Base-by-base conservation (phyloP, 257 asterid genomes). In the Asclepias syriaca region DNA sequence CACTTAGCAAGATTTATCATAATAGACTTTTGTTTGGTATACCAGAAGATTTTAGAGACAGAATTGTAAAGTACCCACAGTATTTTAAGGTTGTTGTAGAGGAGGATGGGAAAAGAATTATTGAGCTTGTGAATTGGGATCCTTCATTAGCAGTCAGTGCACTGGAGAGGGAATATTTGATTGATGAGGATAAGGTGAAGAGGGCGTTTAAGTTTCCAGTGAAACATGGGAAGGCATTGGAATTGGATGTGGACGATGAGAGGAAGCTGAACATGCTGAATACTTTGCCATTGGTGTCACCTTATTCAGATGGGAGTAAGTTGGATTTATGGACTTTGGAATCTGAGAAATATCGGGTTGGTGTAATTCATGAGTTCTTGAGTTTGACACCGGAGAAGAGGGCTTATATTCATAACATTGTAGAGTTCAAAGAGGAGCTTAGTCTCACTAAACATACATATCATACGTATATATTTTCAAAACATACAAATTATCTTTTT, bases 341-440 rank as follows among this genome's bases (percentile, higher is more conserved):
- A 59, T 97, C 97, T 0, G 97, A 95, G 87, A 95, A 95, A 87
- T 92, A 88, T 75, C 84, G 98, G 77, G 84, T 91, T 63, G 97
- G 98, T 16, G 68, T 95, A 65, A 81, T 95, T 49, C 98, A 95
- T 37, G 99, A 95, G 87, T 87, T 95, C 74, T 80, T 95, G 86
- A 92, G 89, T 88, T 81, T 92, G 88, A 95, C 98, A 19, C 77
- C 92, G 96, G 97, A 95, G 89, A 95, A 86, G 77, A 87, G 96
- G 84, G 99, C 98, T 14, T 88, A 87, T 37, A 92, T 95, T 77
- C 99, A 92, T 80, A 88, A 92, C 77, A 86, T 92, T 54, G 98
- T 95, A 84, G 99, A 92, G 85, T 95, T 95, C 73, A 92, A 92
- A 84, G 98, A 95, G 50, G 98, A 92, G 79, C 87, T 90, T 66